Base-by-base conservation (phyloP, 306 rosid genomes). In the Dryas octopetala region DNA sequence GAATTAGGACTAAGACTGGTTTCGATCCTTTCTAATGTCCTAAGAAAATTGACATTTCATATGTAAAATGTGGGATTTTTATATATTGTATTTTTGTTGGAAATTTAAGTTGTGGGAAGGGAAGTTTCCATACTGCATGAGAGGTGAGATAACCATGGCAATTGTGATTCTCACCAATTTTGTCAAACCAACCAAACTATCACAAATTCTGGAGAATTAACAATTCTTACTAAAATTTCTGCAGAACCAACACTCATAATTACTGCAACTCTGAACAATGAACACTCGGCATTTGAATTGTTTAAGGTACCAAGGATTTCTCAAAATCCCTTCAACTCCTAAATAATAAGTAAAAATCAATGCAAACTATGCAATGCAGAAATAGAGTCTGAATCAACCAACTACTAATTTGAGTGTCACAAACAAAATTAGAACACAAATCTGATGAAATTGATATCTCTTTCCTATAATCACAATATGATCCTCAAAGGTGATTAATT, bases 401-500 rank as follows among this genome's bases (percentile, higher is more conserved):
- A 32, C 64, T 15, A 43, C 13, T 8, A 45, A 16, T 15, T 57
- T 19, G 43, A 23, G 51, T 44, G 32, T 55, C 67, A 45, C 58
- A 46, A 26, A 73, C 55, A 71, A 23, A 23, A 11, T 15, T 14
- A 19, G 17, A 17, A n/a, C 32, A 19, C n/a, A 46, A 46, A 43
- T 46, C 14, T 5, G 5, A 15, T 46, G 5, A 10, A 11, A 46
- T 46, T 41, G 43, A 43, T 57, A 1, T 54, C 55, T 40, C 66
- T 13, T 54, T 54, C 26, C 74, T 4, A 44, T 23, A 57, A 71
- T 59, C 68, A 28, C 76, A 73, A n/a, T 43, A 28, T 26, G 58
- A 73, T 59, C 38, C 58, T 45, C 76, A 28, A 45, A 59, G 6
- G 13, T 44, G 4, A 59, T 54, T 23, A 58, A n/a, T 59, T 59